phyloP scores from a whole-genome alignment of 1,139 yeast genomes.

The Suhomyces terraborum region DNA sequence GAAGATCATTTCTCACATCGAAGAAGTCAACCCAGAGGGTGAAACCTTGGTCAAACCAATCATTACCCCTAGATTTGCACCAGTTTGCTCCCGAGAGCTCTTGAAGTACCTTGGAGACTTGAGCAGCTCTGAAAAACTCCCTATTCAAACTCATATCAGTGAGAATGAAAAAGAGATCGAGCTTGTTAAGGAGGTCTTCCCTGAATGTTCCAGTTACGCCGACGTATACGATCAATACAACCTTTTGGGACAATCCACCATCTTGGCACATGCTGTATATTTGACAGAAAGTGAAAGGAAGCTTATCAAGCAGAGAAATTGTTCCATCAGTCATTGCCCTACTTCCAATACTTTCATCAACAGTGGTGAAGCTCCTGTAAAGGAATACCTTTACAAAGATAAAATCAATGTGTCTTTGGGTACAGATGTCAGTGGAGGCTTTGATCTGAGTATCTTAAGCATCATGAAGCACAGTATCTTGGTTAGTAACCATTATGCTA shows the following conservation, averaged over 20 bases:
- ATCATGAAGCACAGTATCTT: conserved; percentile 77
- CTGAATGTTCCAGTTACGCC: conserved; percentile 68
- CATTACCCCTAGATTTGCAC: conserved; percentile 93
- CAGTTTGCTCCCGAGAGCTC: conserved; percentile 70
- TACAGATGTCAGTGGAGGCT: conserved; percentile 93
- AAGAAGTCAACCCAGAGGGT: conserved; percentile 49
- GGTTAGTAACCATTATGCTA: conserved; percentile 82
- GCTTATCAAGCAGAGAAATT: conserved; percentile 50
- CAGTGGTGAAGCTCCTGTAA: conserved; percentile 86
- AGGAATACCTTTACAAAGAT: conserved; percentile 61
- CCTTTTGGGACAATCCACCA: conserved; percentile 64
- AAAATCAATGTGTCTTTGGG: conserved; percentile 83
- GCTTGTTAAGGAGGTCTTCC: conserved; percentile 75
- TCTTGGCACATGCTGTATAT: conserved; percentile 89
- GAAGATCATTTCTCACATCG: conserved; percentile 59
- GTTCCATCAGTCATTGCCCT: conserved; percentile 93
- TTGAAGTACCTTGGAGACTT: conserved; percentile 65
- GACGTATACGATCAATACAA: conserved; percentile 71
- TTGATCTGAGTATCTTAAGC: conserved; percentile 72
- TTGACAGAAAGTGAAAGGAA: conserved; percentile 63
- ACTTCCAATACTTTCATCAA: conserved; percentile 85
- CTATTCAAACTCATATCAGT: conserved; percentile 86
- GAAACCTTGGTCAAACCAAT: conserved; percentile 64
- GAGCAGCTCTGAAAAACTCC: conserved; percentile 51
- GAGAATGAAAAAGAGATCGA: conserved; percentile 77